Evolutionary conservation across 208 protist genomes (phyloP).

Genomic region (Leishmania amazonensis): DNA sequence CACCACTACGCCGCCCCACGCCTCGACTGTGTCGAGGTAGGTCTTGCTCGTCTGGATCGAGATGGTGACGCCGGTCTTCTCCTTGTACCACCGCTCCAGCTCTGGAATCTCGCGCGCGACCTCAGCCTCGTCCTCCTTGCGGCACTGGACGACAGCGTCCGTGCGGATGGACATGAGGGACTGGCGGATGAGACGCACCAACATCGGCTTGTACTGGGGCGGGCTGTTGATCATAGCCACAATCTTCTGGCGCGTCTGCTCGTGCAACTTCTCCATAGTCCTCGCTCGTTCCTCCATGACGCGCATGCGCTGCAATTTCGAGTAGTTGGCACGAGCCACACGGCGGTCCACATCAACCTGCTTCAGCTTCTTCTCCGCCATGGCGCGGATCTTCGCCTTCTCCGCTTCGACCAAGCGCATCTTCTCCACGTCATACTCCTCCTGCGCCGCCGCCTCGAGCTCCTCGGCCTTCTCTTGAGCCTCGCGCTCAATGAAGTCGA

Average conservation of each 20-base stretch:
- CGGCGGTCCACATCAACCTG: slow-evolving; percentile 86
- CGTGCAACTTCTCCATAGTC: slow-evolving; percentile 79
- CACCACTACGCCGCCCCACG: slow-evolving; percentile 82
- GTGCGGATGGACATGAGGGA: slow-evolving; percentile 74
- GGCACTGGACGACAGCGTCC: slow-evolving; percentile 70
- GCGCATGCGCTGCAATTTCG: slow-evolving; percentile 78
- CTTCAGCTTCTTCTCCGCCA: slow-evolving; percentile 78
- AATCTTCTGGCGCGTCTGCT: slow-evolving; percentile 68
- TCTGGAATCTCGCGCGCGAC: slow-evolving; percentile 53
- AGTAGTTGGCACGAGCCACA: slow-evolving; percentile 85
- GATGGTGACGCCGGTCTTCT: slow-evolving; percentile 48
- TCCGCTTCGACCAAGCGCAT: slow-evolving; percentile 87
- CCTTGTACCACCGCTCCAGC: slow-evolving; percentile 70
- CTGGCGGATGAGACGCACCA: slow-evolving; percentile 72
- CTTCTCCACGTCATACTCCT: slow-evolving; percentile 92
- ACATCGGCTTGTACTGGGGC: slow-evolving; percentile 63
- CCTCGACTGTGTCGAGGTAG: slow-evolving; percentile 66
- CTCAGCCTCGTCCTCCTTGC: slow-evolving; percentile 69
- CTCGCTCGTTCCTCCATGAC: slow-evolving; percentile 83
- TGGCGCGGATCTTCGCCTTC: slow-evolving; percentile 83
- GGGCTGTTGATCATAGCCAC: slow-evolving; percentile 56
- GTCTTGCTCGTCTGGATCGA: slow-evolving; percentile 54
- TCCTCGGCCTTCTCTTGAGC: slow-evolving; percentile 92
- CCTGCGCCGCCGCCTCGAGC: slow-evolving; percentile 85
- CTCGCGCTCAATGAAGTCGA: slow-evolving; percentile 94